Base-by-base conservation (phyloP, 305 asterid species). In the Coffea humblotiana region DNA sequence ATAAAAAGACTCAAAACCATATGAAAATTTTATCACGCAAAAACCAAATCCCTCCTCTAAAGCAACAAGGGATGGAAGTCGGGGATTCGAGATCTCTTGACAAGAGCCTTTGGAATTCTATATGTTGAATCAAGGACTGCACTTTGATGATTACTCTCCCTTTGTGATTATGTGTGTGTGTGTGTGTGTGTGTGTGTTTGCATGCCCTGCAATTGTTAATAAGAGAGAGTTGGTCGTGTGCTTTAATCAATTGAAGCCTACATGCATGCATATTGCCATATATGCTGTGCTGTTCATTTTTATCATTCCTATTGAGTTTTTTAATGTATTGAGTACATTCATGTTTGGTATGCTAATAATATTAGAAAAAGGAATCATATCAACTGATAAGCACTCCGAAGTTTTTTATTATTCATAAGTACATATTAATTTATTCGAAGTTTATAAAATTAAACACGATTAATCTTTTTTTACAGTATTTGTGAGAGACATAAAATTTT, bases 31-130 rank as follows among this genome's bases (percentile, higher is more conserved):
- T 69, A 6, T 69, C 14, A 69, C 52, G 25, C 74, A 48, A 71
- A 71, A 48, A 81, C 67, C 72, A 82, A 79, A 78, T 74, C 88
- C 86, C 82, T 82, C 86, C 82, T 82, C 78, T 81, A 80, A 83
- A 84, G 86, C 88, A 84, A 79, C 89, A 82, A 84, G 71, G 84
- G 85, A 83, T 80, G 82, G 72, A 82, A 84, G 81, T 84, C 85
- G 72, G 79, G 82, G 79, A 83, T 82, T 88, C 83, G 72, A 84
- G 85, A 85, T 87, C 82, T 84, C 81, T 76, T 72, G 75, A 77
- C 67, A 79, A 76, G 72, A 84, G 75, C 86, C 48, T 81, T 84
- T 83, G 11, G 71, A 75, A 70, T 69, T 77, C 54, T 80, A 84
- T 83, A 84, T 69, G 71, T 60, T 74, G 48, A 69, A 81, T 74